phyloP scores from a whole-genome alignment of 2,329 filamentous ascomycete species.

The Zasmidium cellare region DNA sequence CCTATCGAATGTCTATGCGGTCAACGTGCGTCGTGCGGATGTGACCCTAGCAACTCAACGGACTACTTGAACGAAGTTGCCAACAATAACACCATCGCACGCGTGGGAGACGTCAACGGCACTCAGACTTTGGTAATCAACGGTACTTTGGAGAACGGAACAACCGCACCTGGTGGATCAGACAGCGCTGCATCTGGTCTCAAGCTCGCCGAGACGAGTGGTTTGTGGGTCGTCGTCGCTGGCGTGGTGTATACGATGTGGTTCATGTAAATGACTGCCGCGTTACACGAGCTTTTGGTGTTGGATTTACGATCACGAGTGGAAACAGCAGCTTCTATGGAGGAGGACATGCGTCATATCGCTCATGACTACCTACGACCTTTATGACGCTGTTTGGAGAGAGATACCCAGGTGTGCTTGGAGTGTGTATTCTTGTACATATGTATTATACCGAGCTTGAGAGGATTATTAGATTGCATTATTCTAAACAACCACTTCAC shows the following conservation, averaged over 20 bases:
- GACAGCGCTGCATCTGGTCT: constrained; percentile 24
- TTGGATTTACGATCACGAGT: no score
- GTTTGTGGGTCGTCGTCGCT: constrained; percentile 41
- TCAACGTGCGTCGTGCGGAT: constrained; percentile 60
- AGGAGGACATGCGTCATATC: neutral
- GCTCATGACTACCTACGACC: neutral
- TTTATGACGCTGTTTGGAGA: neutral
- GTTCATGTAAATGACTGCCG: constrained; percentile 24
- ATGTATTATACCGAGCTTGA: neutral
- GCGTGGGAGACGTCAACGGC: constrained; percentile 63
- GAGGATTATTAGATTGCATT: no score
- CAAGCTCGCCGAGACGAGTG: constrained; percentile 15
- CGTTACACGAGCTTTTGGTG: no score
- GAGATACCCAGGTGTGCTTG: neutral
- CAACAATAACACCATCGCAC: constrained; percentile 63
- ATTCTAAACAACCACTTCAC: no score
- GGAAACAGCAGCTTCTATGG: neutral
- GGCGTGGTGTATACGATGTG: constrained; percentile 39
- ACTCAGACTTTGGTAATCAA: constrained; percentile 65
- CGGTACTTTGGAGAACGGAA: constrained; percentile 64
- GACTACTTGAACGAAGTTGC: constrained; percentile 58
- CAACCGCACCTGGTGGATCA: constrained; percentile 42
- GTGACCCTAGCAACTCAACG: constrained; percentile 64
- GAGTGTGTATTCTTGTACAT: neutral
- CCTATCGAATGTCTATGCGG: constrained; percentile 64